phyloP scores from a whole-genome alignment of 1,284 basidiomycete species.

The Puccinia horiana region DNA sequence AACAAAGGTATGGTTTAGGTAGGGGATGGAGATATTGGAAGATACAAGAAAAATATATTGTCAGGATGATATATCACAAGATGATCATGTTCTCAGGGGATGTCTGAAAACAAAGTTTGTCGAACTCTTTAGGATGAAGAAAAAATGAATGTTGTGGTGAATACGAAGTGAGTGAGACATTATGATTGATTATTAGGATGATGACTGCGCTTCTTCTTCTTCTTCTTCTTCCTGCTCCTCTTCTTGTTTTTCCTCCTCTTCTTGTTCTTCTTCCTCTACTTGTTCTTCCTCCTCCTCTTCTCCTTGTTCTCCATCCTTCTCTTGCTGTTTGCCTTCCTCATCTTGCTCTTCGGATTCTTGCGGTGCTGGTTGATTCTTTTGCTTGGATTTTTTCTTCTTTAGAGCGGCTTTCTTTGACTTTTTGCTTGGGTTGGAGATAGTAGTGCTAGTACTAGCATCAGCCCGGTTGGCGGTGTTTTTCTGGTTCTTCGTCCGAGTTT shows the following conservation, averaged over 20 bases:
- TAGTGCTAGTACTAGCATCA: not conserved
- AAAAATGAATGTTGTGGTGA: not conserved
- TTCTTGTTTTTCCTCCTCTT: not conserved
- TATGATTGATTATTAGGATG: not conserved
- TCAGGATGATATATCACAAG: too few relatives aligned
- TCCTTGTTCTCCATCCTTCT: not conserved
- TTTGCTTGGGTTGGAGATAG: not conserved
- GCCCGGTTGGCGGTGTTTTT: not conserved
- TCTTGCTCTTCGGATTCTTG: not conserved
- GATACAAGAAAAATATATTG: too few relatives aligned
- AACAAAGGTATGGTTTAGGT: too few relatives aligned
- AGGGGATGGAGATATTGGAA: too few relatives aligned
- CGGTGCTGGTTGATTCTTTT: too few relatives aligned
- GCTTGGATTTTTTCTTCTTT: too few relatives aligned
- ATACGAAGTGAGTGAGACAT: not conserved
- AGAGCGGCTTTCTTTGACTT: not conserved
- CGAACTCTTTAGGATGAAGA: too few relatives aligned
- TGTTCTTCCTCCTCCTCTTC: not conserved
- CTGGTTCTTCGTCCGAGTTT: not conserved
- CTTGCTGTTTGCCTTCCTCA: not conserved
- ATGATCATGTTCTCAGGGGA: too few relatives aligned
- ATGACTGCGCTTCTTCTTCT: slow-evolving; percentile 3
- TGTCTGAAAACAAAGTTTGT: too few relatives aligned
- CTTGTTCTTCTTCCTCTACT: not conserved
- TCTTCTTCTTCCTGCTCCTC: not conserved